Conservation (phyloP, 495 filamentous ascomycete genomes). For the Neurospora sp. region DNA sequence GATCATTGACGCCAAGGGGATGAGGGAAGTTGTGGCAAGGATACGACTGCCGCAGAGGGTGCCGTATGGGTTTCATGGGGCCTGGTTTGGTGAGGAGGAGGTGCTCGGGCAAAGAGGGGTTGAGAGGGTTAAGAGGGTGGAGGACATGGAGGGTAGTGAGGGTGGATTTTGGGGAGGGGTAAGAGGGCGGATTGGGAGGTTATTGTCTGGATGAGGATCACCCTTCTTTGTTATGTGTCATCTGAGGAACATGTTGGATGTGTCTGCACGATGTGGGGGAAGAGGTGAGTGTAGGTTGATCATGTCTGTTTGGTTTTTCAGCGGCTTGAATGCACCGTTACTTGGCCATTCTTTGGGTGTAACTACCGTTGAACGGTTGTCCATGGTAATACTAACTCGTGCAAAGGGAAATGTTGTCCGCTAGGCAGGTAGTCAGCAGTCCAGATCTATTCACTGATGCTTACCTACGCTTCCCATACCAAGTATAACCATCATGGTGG, state of each 20-base stretch:
- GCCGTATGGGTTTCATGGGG: conserved; percentile 56
- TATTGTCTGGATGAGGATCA: background rate
- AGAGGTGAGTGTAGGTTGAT: too few relatives aligned
- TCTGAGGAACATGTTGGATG: background rate
- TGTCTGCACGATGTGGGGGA: too few relatives aligned
- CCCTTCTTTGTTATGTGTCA: background rate
- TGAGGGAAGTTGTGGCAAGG: conserved; percentile 44
- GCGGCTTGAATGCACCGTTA: background rate
- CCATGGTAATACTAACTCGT: background rate
- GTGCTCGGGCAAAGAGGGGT: conserved; percentile 30
- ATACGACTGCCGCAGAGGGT: conserved; percentile 51
- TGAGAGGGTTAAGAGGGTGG: background rate
- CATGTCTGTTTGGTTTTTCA: too few relatives aligned
- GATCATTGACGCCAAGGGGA: conserved; percentile 49
- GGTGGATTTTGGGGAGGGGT: background rate
- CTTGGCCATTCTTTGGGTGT: background rate
- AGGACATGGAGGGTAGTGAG: background rate
- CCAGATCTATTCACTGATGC: background rate
- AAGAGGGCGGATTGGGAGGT: background rate
- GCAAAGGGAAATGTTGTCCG: background rate
- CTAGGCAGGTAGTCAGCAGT: background rate
- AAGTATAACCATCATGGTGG: background rate
- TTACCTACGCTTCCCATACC: background rate
- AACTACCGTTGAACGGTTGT: background rate
- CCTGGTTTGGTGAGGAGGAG: conserved; percentile 51